phyloP scores from a whole-genome alignment of 2,329 filamentous ascomycete species.

The Colletotrichum spaethianum region DNA sequence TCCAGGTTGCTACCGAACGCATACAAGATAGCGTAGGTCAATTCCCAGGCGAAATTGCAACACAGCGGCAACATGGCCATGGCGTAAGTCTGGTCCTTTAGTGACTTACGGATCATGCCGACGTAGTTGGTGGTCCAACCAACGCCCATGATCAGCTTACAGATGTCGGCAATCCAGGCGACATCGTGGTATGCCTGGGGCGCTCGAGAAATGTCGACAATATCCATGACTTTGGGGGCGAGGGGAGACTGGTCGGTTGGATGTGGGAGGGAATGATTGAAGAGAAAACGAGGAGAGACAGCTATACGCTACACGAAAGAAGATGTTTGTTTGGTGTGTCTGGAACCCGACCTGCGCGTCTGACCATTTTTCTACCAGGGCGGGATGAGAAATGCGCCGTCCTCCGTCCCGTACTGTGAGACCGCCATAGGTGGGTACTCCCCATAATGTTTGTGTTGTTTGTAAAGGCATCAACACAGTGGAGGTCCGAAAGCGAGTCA shows the following conservation, averaged over 20 bases:
- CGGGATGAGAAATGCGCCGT: too few relatives aligned
- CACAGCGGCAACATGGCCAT: slow-evolving; percentile 10
- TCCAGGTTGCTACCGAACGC: slow-evolving; percentile 4
- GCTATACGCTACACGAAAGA: too few relatives aligned
- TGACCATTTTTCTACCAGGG: too few relatives aligned
- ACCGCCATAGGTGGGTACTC: too few relatives aligned
- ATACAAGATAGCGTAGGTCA: slow-evolving; percentile 8
- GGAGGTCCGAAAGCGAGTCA: too few relatives aligned
- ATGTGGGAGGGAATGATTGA: not conserved
- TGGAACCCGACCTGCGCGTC: too few relatives aligned
- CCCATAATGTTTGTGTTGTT: too few relatives aligned
- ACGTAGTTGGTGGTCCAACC: slow-evolving; percentile 1
- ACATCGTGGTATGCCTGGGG: not conserved
- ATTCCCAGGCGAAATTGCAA: slow-evolving; percentile 9
- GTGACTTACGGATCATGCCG: slow-evolving; percentile 2
- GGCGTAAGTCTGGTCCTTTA: slow-evolving; percentile 6
- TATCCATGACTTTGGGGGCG: not conserved
- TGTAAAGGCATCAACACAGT: too few relatives aligned
- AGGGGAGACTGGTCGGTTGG: not conserved
- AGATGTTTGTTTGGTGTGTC: too few relatives aligned
- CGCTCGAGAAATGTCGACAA: not conserved
- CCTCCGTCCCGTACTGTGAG: too few relatives aligned
- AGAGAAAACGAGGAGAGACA: too few relatives aligned
- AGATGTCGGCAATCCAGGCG: not conserved
- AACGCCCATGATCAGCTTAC: slow-evolving; percentile 7